Conservation (phyloP, 495 filamentous ascomycete species). For the Neurospora tetrasperma region DNA sequence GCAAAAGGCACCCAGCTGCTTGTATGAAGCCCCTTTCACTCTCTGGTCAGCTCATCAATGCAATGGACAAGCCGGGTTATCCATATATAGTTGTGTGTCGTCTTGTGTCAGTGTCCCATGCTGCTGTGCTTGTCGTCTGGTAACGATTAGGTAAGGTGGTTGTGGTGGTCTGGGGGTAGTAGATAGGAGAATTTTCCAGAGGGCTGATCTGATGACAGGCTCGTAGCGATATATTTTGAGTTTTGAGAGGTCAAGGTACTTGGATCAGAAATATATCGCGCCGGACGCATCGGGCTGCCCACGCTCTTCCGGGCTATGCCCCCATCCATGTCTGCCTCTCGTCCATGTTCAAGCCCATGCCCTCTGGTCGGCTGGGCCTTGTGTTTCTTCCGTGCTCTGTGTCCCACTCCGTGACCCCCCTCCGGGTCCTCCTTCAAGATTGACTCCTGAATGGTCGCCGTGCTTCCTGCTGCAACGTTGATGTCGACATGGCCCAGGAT, state of each 20-base stretch:
- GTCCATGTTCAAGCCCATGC: background rate
- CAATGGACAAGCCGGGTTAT: background rate
- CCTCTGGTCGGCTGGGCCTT: background rate
- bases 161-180: background rate
- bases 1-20: background rate
- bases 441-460: background rate
- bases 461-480: background rate
- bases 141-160: background rate
- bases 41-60: background rate
- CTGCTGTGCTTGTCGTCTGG: background rate
- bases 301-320: background rate
- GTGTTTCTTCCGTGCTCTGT: background rate
- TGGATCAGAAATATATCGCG: background rate
- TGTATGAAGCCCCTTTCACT: background rate
- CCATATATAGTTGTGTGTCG: background rate
- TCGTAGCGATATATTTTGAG: background rate
- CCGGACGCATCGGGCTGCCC: background rate
- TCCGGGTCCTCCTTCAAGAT: background rate
- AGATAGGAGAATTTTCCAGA: background rate
- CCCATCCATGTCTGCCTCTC: background rate
- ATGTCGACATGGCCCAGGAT: constrained; percentile 1
- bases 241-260: background rate
- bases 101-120: background rate
- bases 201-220: background rate
- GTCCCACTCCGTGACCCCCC: background rate